A percentile compares a stretch with the other conserved stretches of the same genome.
These are phyloP conservation scores for Periconia sp. DNA, from an alignment of 2,329 filamentous ascomycete genomes.

Conservation along the genomic window DNA sequence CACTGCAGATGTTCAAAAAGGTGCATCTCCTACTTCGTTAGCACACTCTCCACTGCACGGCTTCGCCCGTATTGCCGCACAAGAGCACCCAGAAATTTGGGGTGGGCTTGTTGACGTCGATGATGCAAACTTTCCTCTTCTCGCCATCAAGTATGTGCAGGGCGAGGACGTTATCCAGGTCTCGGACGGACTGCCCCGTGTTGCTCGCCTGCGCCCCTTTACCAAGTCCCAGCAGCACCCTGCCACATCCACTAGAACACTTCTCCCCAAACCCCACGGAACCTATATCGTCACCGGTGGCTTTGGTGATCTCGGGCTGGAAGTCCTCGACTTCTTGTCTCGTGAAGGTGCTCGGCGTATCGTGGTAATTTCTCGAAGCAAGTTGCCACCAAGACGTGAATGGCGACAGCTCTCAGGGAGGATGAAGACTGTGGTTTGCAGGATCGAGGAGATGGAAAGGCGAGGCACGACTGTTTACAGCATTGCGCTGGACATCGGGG, in stretches of 20 bases:
- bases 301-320: conserved; percentile 45
- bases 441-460: conserved; percentile 19
- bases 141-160: conserved; percentile 43
- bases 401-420: conserved; percentile 25
- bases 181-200: conserved; percentile 41
- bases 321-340: conserved; percentile 40
- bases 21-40: conserved; percentile 30
- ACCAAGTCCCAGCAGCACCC: conserved; percentile 22
- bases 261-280: conserved; percentile 37
- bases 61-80: conserved; percentile 43
- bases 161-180: conserved; percentile 43
- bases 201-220: conserved; percentile 33
- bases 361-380: conserved; percentile 44
- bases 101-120: conserved; percentile 45
- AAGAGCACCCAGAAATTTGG: conserved; percentile 44
- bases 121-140: conserved; percentile 31
- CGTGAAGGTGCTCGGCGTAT: conserved; percentile 47
- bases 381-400: conserved; percentile 36
- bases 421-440: conserved; percentile 11
- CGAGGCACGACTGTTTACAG: conserved; percentile 36
- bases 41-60: conserved; percentile 42
- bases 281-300: conserved; percentile 50
- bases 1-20: conserved; percentile 27
- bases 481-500: conserved; percentile 41
- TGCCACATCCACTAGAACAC: conserved; percentile 1